A percentile compares a stretch with the other conserved stretches of the same genome.
phyloP scores from a whole-genome alignment of 805 yeast species.

The Zygosaccharomyces bailii region DNA sequence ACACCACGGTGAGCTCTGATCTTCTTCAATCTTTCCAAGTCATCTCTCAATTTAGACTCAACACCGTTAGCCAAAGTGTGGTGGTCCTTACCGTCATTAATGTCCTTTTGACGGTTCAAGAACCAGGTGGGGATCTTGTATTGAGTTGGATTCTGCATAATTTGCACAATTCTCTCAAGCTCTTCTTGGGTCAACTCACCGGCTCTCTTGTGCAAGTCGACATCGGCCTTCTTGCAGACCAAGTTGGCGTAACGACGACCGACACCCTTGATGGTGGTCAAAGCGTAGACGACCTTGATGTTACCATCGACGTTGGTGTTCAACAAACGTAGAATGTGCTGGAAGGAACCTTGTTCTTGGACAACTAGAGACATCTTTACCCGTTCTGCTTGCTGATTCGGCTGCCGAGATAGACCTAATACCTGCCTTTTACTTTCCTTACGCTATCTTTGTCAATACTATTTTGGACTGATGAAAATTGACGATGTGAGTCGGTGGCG shows the following conservation, averaged over 20 bases:
- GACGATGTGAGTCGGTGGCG: conserved; percentile 1
- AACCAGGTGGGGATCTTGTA: conserved; percentile 99
- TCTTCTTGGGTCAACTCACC: conserved; percentile 99
- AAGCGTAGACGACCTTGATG: conserved; percentile 99
- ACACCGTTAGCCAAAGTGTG: conserved; percentile 98
- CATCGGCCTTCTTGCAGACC: conserved; percentile 99
- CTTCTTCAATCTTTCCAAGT: conserved; percentile 99
- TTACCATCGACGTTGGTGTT: conserved; percentile 99
- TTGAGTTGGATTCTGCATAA: conserved; percentile 99
- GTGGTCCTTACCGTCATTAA: conserved; percentile 98
- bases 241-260: conserved; percentile 99
- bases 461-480: not conserved
- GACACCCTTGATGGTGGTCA: conserved; percentile 99
- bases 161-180: conserved; percentile 99
- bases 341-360: conserved; percentile 99
- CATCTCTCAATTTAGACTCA: conserved; percentile 99
- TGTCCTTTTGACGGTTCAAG: conserved; percentile 99
- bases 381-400: conserved; percentile 18
- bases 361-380: conserved; percentile 91
- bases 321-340: conserved; percentile 99
- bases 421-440: not conserved
- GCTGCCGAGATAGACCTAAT: conserved; percentile 4
- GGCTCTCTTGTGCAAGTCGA: conserved; percentile 96
- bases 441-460: not conserved
- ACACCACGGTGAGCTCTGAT: conserved; percentile 99